Evolutionary conservation across 2,329 filamentous ascomycete species (phyloP).

Genomic region (Colletotrichum sp.): DNA sequence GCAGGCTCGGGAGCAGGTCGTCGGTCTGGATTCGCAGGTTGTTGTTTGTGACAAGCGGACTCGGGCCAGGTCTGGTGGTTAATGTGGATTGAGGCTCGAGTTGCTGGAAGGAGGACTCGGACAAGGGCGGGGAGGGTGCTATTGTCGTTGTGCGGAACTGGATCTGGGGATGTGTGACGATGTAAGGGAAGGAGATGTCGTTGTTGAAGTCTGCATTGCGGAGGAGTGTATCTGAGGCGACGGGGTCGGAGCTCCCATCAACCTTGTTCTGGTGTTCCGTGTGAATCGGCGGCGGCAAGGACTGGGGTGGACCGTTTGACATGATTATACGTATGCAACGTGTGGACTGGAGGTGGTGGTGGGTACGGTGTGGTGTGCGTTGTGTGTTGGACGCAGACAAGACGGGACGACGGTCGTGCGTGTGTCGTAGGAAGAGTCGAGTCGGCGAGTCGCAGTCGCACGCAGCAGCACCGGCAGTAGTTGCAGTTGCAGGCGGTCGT

Average conservation of each 20-base stretch:
- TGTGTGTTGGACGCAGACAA: neutral
- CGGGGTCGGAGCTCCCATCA: constrained; percentile 12
- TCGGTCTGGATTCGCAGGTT: constrained; percentile 44
- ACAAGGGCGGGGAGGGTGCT: constrained; percentile 39
- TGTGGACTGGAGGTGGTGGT: constrained; percentile 2
- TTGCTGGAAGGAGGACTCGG: constrained; percentile 23
- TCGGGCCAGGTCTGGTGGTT: neutral
- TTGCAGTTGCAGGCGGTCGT: constrained; percentile 3
- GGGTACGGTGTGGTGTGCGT: neutral
- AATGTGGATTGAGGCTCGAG: constrained; percentile 9
- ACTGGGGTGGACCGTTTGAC: constrained; percentile 21
- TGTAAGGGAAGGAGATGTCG: constrained; percentile 21
- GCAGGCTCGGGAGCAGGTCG: constrained; percentile 25
- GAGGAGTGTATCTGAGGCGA: constrained; percentile 17
- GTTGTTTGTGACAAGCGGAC: constrained; percentile 18
- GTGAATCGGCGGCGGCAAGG: constrained; percentile 11
- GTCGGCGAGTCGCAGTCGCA: neutral
- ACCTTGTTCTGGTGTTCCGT: constrained; percentile 14
- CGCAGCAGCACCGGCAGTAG: neutral
- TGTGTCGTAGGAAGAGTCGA: constrained; percentile 13
- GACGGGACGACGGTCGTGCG: constrained; percentile 11
- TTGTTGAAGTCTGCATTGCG: constrained; percentile 19
- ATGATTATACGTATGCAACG: constrained; percentile 17
- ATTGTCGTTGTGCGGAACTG: constrained; percentile 43
- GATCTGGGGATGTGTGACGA: constrained; percentile 25